phyloP scores from a whole-genome alignment of 148 eudicot genomes.

The Bassia scoparia region DNA sequence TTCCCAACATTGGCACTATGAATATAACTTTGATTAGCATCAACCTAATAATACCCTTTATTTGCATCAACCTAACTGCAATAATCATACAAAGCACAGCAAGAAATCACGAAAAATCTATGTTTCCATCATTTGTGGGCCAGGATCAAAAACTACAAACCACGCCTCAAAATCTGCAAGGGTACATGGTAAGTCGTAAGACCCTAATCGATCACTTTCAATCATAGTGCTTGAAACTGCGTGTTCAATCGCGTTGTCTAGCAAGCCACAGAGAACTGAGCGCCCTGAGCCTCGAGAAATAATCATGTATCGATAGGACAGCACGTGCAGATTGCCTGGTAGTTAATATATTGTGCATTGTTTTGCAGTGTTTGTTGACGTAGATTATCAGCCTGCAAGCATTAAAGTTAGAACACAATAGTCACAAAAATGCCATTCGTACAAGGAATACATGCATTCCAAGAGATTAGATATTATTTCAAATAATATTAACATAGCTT shows the following conservation, averaged over 20 bases:
- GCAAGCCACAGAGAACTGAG: slow-evolving; percentile 95
- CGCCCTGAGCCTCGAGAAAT: slow-evolving; percentile 83
- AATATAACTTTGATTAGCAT: no score
- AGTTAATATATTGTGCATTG: slow-evolving; percentile 78
- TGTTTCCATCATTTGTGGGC: slow-evolving; percentile 1
- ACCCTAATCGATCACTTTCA: neutral
- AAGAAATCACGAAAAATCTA: neutral
- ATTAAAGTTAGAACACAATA: neutral
- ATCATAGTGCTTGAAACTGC: neutral
- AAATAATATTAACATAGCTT: no score
- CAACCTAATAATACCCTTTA: slow-evolving; percentile 18
- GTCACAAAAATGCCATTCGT: neutral
- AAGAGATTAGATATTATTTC: no score
- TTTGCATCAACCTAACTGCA: slow-evolving; percentile 18
- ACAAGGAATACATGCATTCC: no score
- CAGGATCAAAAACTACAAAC: slow-evolving; percentile 6
- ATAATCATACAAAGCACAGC: slow-evolving; percentile 13
- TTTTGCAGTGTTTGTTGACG: slow-evolving; percentile 87
- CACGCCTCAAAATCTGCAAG: neutral
- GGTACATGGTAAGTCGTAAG: neutral
- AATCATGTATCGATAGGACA: slow-evolving; percentile 71
- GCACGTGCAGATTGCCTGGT: slow-evolving; percentile 95
- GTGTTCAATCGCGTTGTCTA: slow-evolving; percentile 76
- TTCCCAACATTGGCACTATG: slow-evolving; percentile 7
- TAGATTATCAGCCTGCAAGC: slow-evolving; percentile 74